phyloP scores from a whole-genome alignment of 2,329 filamentous ascomycete species.

The Nothopassalora personata region DNA sequence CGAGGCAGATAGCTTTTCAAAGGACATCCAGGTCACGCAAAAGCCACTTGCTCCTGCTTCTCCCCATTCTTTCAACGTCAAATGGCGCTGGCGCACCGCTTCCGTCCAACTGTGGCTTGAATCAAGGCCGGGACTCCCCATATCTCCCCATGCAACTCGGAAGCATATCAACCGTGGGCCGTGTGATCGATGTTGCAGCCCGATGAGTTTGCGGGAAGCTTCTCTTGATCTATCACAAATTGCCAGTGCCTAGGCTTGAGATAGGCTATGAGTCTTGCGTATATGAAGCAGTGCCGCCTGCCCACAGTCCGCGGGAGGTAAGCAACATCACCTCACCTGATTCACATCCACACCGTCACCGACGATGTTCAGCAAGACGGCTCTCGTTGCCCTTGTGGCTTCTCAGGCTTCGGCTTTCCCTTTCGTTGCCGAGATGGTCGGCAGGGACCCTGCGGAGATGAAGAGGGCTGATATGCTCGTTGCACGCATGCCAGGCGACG shows the following conservation, averaged over 20 bases:
- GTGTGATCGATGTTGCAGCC: background rate
- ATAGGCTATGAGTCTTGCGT: background rate
- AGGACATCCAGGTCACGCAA: background rate
- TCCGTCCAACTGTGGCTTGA: background rate
- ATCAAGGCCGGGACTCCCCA: background rate
- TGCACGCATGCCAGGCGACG: slow-evolving; percentile 20
- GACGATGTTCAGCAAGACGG: slow-evolving; percentile 7
- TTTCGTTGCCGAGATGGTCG: slow-evolving; percentile 32
- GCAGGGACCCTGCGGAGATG: slow-evolving; percentile 12
- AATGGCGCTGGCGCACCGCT: background rate
- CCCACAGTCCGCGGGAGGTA: background rate
- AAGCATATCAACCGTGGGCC: background rate
- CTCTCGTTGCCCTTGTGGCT: slow-evolving; percentile 21
- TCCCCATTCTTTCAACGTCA: background rate
- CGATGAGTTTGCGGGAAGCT: background rate
- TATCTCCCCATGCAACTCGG: background rate
- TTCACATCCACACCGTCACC: background rate
- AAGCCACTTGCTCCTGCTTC: background rate
- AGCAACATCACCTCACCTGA: background rate
- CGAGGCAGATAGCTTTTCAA: background rate
- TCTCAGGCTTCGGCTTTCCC: slow-evolving; percentile 34
- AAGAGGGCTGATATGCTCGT: slow-evolving; percentile 32
- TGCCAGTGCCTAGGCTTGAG: background rate
- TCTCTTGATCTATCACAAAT: background rate
- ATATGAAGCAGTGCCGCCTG: background rate